Base-by-base conservation (phyloP, 2,329 filamentous ascomycete species). In the Cryphonectria naterciae region DNA sequence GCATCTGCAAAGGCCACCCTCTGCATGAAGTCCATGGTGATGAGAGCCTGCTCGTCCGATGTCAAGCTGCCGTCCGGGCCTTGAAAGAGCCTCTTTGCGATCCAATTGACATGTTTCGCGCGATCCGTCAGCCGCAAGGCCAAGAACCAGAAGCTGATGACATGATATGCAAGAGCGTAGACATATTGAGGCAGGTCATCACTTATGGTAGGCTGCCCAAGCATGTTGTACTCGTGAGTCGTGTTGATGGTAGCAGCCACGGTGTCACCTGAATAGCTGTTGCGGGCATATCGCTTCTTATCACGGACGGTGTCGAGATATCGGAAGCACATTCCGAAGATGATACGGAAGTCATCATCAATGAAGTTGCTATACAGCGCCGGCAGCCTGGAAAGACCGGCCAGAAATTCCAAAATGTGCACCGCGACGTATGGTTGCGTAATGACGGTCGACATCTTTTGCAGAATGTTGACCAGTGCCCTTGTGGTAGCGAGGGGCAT, bases 111-210 rank as follows among this genome's bases (percentile, higher is more conserved):
- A 74, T 97, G 91, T 73, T 89, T 93, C 46, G 91, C 89, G 66
- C 96, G 91, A 78, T 98, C 94, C 52, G 91, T 89, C 67, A 97
- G 86, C 77, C 94, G 95, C 75, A 99, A 80, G 0, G 94, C 93
- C 75, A 99, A 86, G 79, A 98, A 99, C 96, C 96, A 99, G 78
- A 97, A 98, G 1, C 94, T 92, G 74, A 99, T 95, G 75, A 97
- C 94, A 79, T 98, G 95, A 78, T 97, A 97, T 11, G 95, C 95
- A 67, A 98, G 84, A 1, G 94, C 93, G 79, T 97, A 96, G 37
- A 99, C 93, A 79, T 99, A 99, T 80, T 96, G 93, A 5, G 95
- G 94, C 65, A 97, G 85, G 74, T 96, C 93, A 73, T 96, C 92
- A 10, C 90, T 80, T 11, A 80, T 76, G 64, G 77, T 80, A 17